A percentile compares a stretch with the other conserved stretches of the same genome.
Evolutionary conservation across 2,329 filamentous ascomycete species (phyloP).

Genomic region (Diaporthe sp.): DNA sequence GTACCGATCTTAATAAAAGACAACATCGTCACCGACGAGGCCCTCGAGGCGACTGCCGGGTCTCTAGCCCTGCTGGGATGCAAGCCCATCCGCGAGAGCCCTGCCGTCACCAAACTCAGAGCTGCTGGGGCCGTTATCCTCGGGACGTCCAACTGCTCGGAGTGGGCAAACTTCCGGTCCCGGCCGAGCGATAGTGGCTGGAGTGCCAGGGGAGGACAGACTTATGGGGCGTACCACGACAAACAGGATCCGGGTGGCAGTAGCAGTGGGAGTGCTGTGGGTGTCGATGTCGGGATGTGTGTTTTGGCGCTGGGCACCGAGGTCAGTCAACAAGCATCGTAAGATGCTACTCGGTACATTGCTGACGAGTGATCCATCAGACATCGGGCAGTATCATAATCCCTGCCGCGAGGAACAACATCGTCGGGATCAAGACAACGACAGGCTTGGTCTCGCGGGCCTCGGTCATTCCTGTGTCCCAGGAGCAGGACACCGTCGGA

Average conservation of each 20-base stretch:
- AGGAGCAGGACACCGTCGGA: conserved; percentile 76
- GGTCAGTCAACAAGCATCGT: conserved; percentile 60
- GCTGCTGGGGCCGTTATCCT: conserved; percentile 51
- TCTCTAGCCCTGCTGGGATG: neutral
- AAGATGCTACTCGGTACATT: conserved; percentile 71
- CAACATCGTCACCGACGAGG: neutral
- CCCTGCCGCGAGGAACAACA: conserved; percentile 66
- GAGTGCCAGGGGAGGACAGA: conserved; percentile 74
- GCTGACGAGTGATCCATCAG: conserved; percentile 64
- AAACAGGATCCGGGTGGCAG: conserved; percentile 73
- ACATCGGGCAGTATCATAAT: conserved; percentile 75
- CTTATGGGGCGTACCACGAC: conserved; percentile 71
- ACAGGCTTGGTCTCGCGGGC: conserved; percentile 71
- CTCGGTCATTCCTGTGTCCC: conserved; percentile 75
- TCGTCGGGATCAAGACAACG: conserved; percentile 76
- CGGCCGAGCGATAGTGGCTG: conserved; percentile 73
- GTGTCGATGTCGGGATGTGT: neutral
- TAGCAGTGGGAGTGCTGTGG: conserved; percentile 72
- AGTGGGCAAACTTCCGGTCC: conserved; percentile 76
- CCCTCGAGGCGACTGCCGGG: conserved; percentile 1
- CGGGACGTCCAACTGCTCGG: conserved; percentile 74
- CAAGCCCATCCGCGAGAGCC: neutral
- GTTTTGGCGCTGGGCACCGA: conserved; percentile 3
- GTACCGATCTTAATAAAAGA: neutral
- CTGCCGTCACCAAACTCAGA: conserved; percentile 59